A percentile compares a stretch with the other conserved stretches of the same genome.
Conservation (phyloP, 257 asterid genomes). For the Scutellaria baicalensis region DNA sequence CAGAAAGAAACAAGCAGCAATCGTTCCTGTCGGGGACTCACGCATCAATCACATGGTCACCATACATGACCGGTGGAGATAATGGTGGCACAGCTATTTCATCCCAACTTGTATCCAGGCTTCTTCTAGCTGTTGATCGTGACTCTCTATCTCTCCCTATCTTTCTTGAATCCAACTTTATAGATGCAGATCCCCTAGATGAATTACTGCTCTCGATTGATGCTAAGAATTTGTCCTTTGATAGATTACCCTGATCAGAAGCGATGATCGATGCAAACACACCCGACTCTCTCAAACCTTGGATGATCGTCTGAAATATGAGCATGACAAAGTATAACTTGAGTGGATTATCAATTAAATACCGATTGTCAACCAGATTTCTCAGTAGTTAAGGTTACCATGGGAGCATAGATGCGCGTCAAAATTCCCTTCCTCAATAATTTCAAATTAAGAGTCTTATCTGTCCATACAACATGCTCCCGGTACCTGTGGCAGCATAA, state of each 20-base stretch:
- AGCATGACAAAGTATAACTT: neutral
- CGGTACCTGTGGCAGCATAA: conserved; percentile 60
- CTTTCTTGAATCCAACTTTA: conserved; percentile 58
- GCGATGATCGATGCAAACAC: conserved; percentile 57
- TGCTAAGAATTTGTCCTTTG: conserved; percentile 61
- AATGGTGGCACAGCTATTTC: conserved; percentile 74
- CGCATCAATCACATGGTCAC: conserved; percentile 40
- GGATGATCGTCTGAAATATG: conserved; percentile 67
- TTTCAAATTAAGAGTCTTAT: conserved; percentile 64
- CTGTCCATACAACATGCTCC: conserved; percentile 94
- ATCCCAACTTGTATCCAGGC: conserved; percentile 30
- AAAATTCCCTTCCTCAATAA: conserved; percentile 87
- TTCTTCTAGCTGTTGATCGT: conserved; percentile 49
- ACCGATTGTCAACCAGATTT: neutral
- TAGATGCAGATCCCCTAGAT: conserved; percentile 38
- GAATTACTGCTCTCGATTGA: conserved; percentile 62
- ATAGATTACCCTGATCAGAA: conserved; percentile 46
- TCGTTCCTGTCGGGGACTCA: conserved; percentile 43
- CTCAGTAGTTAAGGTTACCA: conserved; percentile 43
- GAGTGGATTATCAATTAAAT: neutral
- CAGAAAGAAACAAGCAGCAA: conserved; percentile 46
- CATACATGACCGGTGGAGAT: conserved; percentile 64
- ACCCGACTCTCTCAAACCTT: conserved; percentile 83
- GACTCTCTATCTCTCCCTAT: conserved; percentile 38
- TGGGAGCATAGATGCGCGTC: conserved; percentile 91